phyloP scores from a whole-genome alignment of 345 rosid genomes.

The sweet orange (Citrus sinensis) region DVS_A1.0 CM039163.1:41823001-41823500 shows the following conservation, averaged over 20 bases:
- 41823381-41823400: slow-evolving; percentile 6
- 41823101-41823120: background rate
- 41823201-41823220: no score
- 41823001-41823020: background rate
- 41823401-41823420: background rate
- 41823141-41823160: slow-evolving; percentile 27
- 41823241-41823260: no score
- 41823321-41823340: slow-evolving; percentile 18
- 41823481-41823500: background rate
- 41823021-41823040: background rate
- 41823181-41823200: no score
- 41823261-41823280: no score
- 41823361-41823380: background rate
- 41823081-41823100: slow-evolving; percentile 23
- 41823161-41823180: background rate
- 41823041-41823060: background rate
- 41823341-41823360: background rate
- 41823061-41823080: slow-evolving; percentile 26
- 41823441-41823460: background rate
- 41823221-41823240: no score
- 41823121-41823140: background rate
- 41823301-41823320: slow-evolving; percentile 11
- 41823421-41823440: background rate
- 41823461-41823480: background rate
- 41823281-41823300: no score